Percentiles rank a stretch among this genome's conserved stretches.
These are phyloP conservation scores for Dillenia turbinata DNA, from an alignment of 164 flowering plant species.

Conservation along the genomic window DNA sequence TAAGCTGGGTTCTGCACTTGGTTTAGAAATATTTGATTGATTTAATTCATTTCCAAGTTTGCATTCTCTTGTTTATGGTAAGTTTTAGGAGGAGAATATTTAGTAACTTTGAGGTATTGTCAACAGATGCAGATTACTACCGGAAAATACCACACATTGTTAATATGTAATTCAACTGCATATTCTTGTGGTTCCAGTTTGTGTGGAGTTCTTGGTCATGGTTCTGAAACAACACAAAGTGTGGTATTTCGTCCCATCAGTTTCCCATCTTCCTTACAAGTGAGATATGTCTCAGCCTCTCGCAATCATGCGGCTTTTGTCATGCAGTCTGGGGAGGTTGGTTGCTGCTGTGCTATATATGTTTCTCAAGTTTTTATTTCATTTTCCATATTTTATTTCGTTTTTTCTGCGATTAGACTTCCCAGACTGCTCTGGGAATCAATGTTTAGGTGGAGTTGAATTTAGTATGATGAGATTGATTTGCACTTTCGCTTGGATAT, in stretches of 20 bases:
- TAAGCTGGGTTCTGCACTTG: too few species aligned
- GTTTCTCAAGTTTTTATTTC: neutral
- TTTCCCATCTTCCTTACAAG: conserved; percentile 53
- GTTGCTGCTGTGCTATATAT: conserved; percentile 7
- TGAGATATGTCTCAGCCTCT: conserved; percentile 79
- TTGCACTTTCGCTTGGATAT: too few species aligned
- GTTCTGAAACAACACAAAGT: conserved; percentile 75
- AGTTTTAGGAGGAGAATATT: conserved; percentile 5
- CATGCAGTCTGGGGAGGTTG: conserved; percentile 88
- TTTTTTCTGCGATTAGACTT: too few species aligned
- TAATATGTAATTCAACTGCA: conserved; percentile 53
- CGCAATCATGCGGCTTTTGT: conserved; percentile 95
- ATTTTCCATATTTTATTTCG: neutral
- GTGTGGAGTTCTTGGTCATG: conserved; percentile 96
- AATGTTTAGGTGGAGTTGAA: too few species aligned
- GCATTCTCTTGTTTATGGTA: neutral
- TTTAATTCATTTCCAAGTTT: neutral
- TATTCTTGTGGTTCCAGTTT: conserved; percentile 95
- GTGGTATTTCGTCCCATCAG: conserved; percentile 57
- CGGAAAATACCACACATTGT: conserved; percentile 88
- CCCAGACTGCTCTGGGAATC: too few species aligned
- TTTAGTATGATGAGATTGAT: too few species aligned
- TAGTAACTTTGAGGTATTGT: conserved; percentile 5
- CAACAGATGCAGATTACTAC: conserved; percentile 84
- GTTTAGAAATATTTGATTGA: too few species aligned